Base-by-base conservation (phyloP, 345 rosid species). In the Populus davidiana region DNA sequence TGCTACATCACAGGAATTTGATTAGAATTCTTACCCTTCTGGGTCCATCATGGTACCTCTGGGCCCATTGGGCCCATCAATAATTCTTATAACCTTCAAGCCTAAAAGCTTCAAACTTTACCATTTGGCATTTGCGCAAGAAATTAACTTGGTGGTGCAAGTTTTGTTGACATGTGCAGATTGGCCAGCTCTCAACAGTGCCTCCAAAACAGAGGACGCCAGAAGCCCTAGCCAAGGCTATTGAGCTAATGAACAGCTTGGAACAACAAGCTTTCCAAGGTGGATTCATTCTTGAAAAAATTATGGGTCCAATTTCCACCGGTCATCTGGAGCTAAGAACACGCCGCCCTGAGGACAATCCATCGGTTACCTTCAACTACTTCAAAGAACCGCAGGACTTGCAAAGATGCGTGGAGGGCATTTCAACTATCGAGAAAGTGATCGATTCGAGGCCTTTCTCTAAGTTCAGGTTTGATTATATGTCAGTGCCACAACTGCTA, bases 151-250 rank as follows among this genome's bases (percentile, higher is more conserved):
- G 27, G 38, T 1, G 38, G 59, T 63, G 4, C 2, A 38, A 18
- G 7, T 49, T 23, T 54, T 59, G 1, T 50, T 23, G 12, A 16
- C 18, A n/a, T 52, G 9, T 14, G 73, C 76, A 83, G 86, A 77
- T 81, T 68, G 86, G 86, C 25, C 87, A 84, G 63, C 85, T 83
- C 10, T 78, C 85, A 36, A 82, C 84, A 6, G 72, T 82, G 23
- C 86, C 87, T 10, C 89, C 86, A 5, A 86, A 79, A 21, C 80
- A 82, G n/a, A 82, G 87, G 47, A 84, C 85, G 1, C 80, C 86
- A 43, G 84, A 82, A 71, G 87, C 87, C 67, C 65, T 86, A 8
- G 79, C 73, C 16, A 77, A 71, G 18, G 83, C 81, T 33, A 79
- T 78, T 10, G 78, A 80, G 16, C 27, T 35, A 54, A 84, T 81